phyloP scores from a whole-genome alignment of 169 alveolate genomes.

The Plasmodium falciparum region DNA sequence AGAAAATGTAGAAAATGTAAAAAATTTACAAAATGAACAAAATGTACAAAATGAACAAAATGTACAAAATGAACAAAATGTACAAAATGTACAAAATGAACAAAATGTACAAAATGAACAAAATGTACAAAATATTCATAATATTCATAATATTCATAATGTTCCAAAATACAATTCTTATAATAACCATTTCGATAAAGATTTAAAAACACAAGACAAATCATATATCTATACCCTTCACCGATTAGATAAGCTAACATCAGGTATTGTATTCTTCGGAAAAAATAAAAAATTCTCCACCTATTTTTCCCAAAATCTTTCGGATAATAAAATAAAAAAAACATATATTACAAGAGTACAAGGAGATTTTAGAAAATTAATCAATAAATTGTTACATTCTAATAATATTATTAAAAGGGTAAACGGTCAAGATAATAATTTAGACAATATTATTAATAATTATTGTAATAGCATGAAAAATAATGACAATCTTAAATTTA shows the following conservation, averaged over 20 bases:
- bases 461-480: slow-evolving; percentile 8
- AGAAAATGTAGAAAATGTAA: too few relatives aligned
- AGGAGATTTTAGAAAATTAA: slow-evolving; percentile 80
- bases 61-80: background rate
- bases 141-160: background rate
- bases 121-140: too few relatives aligned
- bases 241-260: slow-evolving; percentile 83
- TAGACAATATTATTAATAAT: slow-evolving; percentile 12
- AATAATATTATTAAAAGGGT: background rate
- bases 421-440: background rate
- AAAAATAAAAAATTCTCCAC: slow-evolving; percentile 81
- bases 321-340: slow-evolving; percentile 77
- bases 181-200: background rate
- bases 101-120: too few relatives aligned
- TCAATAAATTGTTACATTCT: slow-evolving; percentile 19
- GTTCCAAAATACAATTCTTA: background rate
- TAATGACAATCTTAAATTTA: background rate
- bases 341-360: slow-evolving; percentile 83
- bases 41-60: too few relatives aligned
- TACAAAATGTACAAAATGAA: background rate
- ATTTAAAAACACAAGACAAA: slow-evolving; percentile 12
- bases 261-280: slow-evolving; percentile 85
- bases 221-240: slow-evolving; percentile 80
- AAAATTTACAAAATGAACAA: too few relatives aligned
- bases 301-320: slow-evolving; percentile 74